Evolutionary conservation across 768 basidiomycete species (phyloP), one percentile per base, ranked within the genome.

Genomic region (Pisolithus albus): DNA sequence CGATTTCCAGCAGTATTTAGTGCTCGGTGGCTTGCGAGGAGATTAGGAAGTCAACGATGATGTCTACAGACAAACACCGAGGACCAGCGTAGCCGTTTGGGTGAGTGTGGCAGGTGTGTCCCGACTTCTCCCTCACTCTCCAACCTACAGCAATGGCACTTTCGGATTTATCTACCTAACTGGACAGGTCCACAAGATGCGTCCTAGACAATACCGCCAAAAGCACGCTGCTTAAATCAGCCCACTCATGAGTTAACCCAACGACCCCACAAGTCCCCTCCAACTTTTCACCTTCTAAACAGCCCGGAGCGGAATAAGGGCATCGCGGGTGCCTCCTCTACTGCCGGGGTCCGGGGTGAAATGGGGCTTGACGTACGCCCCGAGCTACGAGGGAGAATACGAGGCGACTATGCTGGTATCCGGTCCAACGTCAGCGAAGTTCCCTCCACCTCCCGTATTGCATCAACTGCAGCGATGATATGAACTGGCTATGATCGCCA

Each of bases 381-480:
- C 2, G 81, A 80, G n/a, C 67, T 84, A 49, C 78, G 83, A 59
- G 79, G 81, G 1, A 78, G 80, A 58, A 74, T 95, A 36, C 74
- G 89, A 45, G 83, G 84, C 5, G 94, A 94, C 0, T 98, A 95
- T 67, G 90, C 92, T 15, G 94, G 91, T 16, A 89, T 97, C 64
- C 73, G 91, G 56, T 95, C 84, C 64, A 87, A 84, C 75, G 92
- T 88, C 50, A 53, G 9, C 6, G 26, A 34, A 34, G 26, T 15
- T 28, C 5, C 18, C 46, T 26, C 47, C 47, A 4, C 30, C 18
- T 46, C 43, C 4, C 19, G 24, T 2, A 54, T 11, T 7, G 24
- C 30, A 4, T 15, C 9, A 11, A 28, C 21, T n/a, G 16, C 11
- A n/a, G 11, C n/a, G 37, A 36, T 41, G 47, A 49, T 18, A 28